Evolutionary conservation across 768 basidiomycete species (phyloP).

Genomic region (Obba rivulosa): DNA sequence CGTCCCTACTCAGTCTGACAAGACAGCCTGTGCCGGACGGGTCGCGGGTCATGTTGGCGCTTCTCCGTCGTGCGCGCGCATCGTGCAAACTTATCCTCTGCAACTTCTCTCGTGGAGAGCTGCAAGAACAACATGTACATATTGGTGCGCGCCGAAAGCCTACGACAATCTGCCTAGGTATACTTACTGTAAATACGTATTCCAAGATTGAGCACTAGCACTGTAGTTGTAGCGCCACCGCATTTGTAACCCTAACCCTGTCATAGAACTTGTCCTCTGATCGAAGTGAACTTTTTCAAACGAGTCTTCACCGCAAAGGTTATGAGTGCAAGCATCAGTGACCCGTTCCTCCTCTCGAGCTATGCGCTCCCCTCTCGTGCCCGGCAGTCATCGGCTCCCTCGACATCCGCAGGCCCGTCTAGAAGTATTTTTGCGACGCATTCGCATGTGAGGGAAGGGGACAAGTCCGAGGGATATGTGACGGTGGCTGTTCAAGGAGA

Average conservation of each 20-base stretch:
- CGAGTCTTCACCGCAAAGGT: slow-evolving; percentile 2
- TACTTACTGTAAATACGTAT: slow-evolving; percentile 1
- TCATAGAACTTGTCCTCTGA: background rate
- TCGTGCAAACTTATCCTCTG: background rate
- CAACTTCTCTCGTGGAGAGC: slow-evolving; percentile 1
- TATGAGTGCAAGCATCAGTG: slow-evolving; percentile 31
- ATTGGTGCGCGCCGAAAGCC: slow-evolving; percentile 10
- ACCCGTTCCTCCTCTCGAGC: slow-evolving; percentile 37
- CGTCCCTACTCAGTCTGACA: too few species aligned
- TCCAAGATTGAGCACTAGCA: too few species aligned
- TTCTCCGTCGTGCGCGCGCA: background rate
- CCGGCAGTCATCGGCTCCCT: slow-evolving; percentile 13
- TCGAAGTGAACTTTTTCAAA: background rate
- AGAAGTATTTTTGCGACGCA: slow-evolving; percentile 9
- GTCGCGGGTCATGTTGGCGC: background rate
- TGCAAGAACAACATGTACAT: slow-evolving; percentile 11
- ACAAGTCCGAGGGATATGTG: slow-evolving; percentile 46
- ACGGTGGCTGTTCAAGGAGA: slow-evolving; percentile 69
- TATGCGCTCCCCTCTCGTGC: slow-evolving; percentile 21
- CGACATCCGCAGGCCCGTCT: slow-evolving; percentile 13
- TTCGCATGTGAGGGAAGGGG: slow-evolving; percentile 31
- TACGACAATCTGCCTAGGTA: slow-evolving; percentile 2
- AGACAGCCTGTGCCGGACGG: too few species aligned
- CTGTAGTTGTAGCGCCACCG: too few species aligned
- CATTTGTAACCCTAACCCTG: slow-evolving; percentile 5